Base-by-base conservation (phyloP, 2,329 filamentous ascomycete species). In the Xylaria sp. region DNA sequence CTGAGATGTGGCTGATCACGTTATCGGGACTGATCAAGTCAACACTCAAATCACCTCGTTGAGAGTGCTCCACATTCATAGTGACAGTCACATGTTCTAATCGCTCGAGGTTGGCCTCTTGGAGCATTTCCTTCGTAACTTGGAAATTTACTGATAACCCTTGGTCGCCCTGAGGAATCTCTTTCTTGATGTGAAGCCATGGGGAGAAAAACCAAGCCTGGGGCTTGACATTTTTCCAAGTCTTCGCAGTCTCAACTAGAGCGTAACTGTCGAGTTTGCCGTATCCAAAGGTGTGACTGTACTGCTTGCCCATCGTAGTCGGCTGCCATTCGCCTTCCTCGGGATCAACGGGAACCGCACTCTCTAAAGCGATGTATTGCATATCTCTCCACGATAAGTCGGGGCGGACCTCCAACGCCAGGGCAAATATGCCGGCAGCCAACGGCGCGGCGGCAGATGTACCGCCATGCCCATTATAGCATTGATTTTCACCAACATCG, bases 11-110 rank as follows among this genome's bases (percentile, higher is more conserved):
- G 77, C 93, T 97, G 71, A 93, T 84, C 66, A 98, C 82, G 9
- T 93, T 92, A 36, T 88, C 84, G 0, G 96, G 96, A 74, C 94
- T 97, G 77, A 93, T 88, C 54, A 99, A 84, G 77, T 99, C 96
- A 45, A 97, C 95, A 77, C 93, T 97, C 30, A 99, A 80, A 78
- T 99, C 96, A 65, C 96, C 96, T 72, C 96, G 91, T 68, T 92
- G 91, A 2, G 88, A 90, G 78, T 99, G 96, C 63, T 93, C 88
- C 27, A 98, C 87, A 76, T 99, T 99, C 94, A 99, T 99, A 2
- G 95, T 98, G 42, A 99, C 88, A 0, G 95, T 98, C 42, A 99
- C 93, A 81, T 99, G 96, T 82, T 99, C 96, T 30, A 99, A 78
- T 17, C 92, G 89, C 75, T 90, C 93, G 14, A 99, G 79, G 77